Conservation (phyloP, 768 basidiomycete species). For the Phaffia tasmanica region DNA sequence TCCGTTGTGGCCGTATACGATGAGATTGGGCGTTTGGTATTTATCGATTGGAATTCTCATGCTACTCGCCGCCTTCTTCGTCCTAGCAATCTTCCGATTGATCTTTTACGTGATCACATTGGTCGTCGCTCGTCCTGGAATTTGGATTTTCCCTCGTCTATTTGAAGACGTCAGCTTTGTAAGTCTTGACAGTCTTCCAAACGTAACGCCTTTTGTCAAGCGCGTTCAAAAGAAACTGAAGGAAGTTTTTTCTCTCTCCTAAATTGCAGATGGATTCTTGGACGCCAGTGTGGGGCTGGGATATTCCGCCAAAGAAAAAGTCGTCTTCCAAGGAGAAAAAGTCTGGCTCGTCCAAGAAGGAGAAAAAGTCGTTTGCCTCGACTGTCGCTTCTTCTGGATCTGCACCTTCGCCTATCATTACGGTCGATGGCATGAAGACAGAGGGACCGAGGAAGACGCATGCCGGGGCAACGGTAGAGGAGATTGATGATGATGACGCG, state of each 20-base stretch:
- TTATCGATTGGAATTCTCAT: constrained; percentile 77
- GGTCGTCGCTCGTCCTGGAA: constrained; percentile 72
- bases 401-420: no score
- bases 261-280: constrained; percentile 77
- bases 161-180: constrained; percentile 99
- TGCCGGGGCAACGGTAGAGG: constrained; percentile 12
- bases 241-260: no score
- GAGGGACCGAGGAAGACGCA: background rate
- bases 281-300: constrained; percentile 95
- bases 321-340: constrained; percentile 37
- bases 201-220: background rate
- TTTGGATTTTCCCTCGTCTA: constrained; percentile 97
- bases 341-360: constrained; percentile 6
- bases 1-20: constrained; percentile 88
- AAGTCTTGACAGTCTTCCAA: constrained; percentile 39
- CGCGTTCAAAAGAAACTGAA: no score
- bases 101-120: constrained; percentile 92
- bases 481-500: constrained; percentile 13
- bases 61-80: constrained; percentile 81
- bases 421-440: no score
- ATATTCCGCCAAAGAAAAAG: constrained; percentile 60
- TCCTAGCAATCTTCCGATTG: constrained; percentile 72
- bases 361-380: constrained; percentile 8
- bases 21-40: constrained; percentile 93
- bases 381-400: background rate